Evolutionary conservation across 257 asterid species (phyloP), one percentile per base, ranked within the genome.

Genomic region (Prunella vulgaris): DNA sequence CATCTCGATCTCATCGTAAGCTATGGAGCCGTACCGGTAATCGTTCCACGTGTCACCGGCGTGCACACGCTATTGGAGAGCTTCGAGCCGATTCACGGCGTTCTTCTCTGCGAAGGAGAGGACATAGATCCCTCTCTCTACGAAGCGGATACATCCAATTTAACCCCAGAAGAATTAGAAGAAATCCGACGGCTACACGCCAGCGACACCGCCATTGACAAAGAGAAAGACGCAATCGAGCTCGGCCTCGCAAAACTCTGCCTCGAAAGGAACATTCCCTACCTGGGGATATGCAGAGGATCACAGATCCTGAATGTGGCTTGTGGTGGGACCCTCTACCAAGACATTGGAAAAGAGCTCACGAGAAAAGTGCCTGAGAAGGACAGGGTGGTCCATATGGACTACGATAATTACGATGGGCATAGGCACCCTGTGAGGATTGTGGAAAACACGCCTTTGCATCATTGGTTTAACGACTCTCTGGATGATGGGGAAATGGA

Each of bases 281-380:
- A 86, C 60, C 63, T 93, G 63, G 98, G 98, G 24, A 88, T 93
- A 37, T 93, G 98, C 76, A 75, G 97, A 40, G 98, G 98, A 0
- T 90, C 97, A 5, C 98, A 93, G 75, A 83, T 93, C 46, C 85
- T 93, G 0, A 93, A 93, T 49, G 97, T 93, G 13, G 98, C 98
- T 0, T 90, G 92, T 69, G 97, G 97, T 15, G 98, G 98, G 2
- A 86, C 93, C 54, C 93, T 93, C 18, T 93, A 90, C 75, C 96
- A 88, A 4, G 98, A 93, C 57, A 74, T 93, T 0, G 97, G 82
- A 2, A 86, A 76, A 63, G 96, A 93, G 28, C 52, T 92, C 0
- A 56, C 78, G 0, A 83, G 61, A 22, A 77, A 75, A 7, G 54
- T 33, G 10, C 67, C 66, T 7, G 74, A 75, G 10, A 63, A 66